Conservation (phyloP, 2,329 filamentous ascomycete species). For the Dothiorella sarmentorum region DNA sequence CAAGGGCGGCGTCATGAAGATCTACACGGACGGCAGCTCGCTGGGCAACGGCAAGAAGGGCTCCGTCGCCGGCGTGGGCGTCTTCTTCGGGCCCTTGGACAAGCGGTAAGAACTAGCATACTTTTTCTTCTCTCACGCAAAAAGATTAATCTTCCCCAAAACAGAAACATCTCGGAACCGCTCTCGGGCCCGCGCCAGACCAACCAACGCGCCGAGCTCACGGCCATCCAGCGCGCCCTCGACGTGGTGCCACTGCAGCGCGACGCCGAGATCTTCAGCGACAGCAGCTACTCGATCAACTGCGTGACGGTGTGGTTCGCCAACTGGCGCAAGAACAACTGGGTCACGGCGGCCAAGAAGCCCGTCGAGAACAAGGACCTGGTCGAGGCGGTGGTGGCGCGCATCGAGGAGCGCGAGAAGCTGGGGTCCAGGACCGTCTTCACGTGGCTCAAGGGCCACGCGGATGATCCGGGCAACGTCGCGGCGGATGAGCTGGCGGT, state of each 20-base stretch:
- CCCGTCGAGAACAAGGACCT: slow-evolving; percentile 85
- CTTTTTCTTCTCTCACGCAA: background rate
- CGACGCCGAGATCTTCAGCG: slow-evolving; percentile 74
- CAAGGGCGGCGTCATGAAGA: slow-evolving; percentile 51
- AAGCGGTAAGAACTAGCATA: slow-evolving; percentile 46
- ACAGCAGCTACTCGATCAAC: slow-evolving; percentile 86
- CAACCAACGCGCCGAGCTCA: slow-evolving; percentile 91
- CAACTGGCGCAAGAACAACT: slow-evolving; percentile 72
- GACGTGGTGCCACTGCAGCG: slow-evolving; percentile 67
- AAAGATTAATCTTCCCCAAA: slow-evolving; percentile 1
- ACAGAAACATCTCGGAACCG: slow-evolving; percentile 70
- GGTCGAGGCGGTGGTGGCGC: slow-evolving; percentile 66
- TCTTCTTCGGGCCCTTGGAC: slow-evolving; percentile 61
- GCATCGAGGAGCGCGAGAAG: slow-evolving; percentile 66
- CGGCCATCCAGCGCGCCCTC: slow-evolving; percentile 78
- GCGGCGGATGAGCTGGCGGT: slow-evolving; percentile 78
- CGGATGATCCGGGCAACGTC: slow-evolving; percentile 67
- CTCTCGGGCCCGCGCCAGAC: slow-evolving; percentile 74
- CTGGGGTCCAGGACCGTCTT: slow-evolving; percentile 63
- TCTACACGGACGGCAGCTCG: slow-evolving; percentile 63
- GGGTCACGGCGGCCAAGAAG: slow-evolving; percentile 69
- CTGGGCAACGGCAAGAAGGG: slow-evolving; percentile 55
- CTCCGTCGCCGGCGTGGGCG: slow-evolving; percentile 59
- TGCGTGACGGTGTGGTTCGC: slow-evolving; percentile 81
- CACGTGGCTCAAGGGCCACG: slow-evolving; percentile 88